Evolutionary conservation across 352 stramenopile genomes (phyloP).

Genomic region (Phytopythium delawarense): DNA sequence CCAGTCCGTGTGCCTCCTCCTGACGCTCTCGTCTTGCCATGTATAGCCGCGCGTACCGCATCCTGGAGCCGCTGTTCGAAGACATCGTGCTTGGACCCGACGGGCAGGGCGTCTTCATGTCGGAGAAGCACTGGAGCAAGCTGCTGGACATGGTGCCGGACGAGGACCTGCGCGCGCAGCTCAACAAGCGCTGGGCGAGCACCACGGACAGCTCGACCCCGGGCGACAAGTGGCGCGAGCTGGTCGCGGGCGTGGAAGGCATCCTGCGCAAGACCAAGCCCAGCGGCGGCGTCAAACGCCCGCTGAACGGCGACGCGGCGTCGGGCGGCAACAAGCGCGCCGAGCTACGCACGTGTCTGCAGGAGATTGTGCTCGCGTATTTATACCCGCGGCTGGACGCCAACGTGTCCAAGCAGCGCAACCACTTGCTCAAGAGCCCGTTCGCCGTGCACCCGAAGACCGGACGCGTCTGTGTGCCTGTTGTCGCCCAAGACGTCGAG

Average conservation of each 20-base stretch:
- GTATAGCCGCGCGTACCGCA: conserved; percentile 84
- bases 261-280: conserved; percentile 57
- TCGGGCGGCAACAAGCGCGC: conserved; percentile 33
- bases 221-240: conserved; percentile 87
- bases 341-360: conserved; percentile 87
- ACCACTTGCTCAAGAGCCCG: conserved; percentile 99
- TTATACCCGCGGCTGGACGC: conserved; percentile 98
- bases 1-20: background rate
- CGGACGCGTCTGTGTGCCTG: conserved; percentile 97
- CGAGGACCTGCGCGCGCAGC: conserved; percentile 69
- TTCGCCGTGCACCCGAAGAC: conserved; percentile 99
- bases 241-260: conserved; percentile 67
- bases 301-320: conserved; percentile 27
- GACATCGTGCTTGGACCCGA: conserved; percentile 86
- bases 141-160: conserved; percentile 93
- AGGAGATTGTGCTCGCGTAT: conserved; percentile 95
- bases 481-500: conserved; percentile 82
- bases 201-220: conserved; percentile 51
- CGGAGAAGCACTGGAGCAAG: conserved; percentile 85
- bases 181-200: conserved; percentile 56
- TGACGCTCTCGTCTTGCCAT: conserved; percentile 5
- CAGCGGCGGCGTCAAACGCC: conserved; percentile 39
- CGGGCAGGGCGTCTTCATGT: conserved; percentile 91
- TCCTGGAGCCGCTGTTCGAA: conserved; percentile 95
- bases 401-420: conserved; percentile 99